A percentile compares a stretch with the other conserved stretches of the same genome.
phyloP scores from a whole-genome alignment of 352 stramenopile genomes.

The Phytopythium vexans region DNA sequence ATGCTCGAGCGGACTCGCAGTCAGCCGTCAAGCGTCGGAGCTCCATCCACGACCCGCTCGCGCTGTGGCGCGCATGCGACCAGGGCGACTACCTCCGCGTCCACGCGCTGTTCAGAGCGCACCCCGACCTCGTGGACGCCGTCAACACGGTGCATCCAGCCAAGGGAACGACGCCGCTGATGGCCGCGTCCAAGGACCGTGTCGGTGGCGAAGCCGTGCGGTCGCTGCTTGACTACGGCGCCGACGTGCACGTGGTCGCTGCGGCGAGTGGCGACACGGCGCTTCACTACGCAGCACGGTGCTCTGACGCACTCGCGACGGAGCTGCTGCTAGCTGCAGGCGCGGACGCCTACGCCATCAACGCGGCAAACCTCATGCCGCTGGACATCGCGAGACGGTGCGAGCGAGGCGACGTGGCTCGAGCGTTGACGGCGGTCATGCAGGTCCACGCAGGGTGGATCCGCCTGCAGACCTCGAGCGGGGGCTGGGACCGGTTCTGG shows the following conservation, averaged over 20 bases:
- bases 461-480: constrained; percentile 17
- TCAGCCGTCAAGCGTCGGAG: background rate
- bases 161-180: constrained; percentile 53
- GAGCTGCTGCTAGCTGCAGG: constrained; percentile 45
- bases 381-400: constrained; percentile 44
- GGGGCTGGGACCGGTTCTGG: constrained; percentile 46
- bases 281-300: constrained; percentile 55
- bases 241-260: constrained; percentile 29
- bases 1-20: background rate
- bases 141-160: constrained; percentile 27
- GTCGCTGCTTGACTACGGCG: constrained; percentile 49
- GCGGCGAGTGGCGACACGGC: constrained; percentile 38
- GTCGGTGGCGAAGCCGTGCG: constrained; percentile 33
- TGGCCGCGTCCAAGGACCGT: constrained; percentile 38
- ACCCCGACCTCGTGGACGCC: background rate
- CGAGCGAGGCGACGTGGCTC: constrained; percentile 9
- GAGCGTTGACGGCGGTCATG: constrained; percentile 19
- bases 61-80: constrained; percentile 1
- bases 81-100: background rate
- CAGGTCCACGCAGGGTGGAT: constrained; percentile 52
- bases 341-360: constrained; percentile 37
- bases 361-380: constrained; percentile 36
- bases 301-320: constrained; percentile 35
- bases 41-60: background rate
- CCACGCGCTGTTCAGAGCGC: background rate